Conservation (phyloP, 176 grass and related monocot species). For the Musa beccarii region DNA sequence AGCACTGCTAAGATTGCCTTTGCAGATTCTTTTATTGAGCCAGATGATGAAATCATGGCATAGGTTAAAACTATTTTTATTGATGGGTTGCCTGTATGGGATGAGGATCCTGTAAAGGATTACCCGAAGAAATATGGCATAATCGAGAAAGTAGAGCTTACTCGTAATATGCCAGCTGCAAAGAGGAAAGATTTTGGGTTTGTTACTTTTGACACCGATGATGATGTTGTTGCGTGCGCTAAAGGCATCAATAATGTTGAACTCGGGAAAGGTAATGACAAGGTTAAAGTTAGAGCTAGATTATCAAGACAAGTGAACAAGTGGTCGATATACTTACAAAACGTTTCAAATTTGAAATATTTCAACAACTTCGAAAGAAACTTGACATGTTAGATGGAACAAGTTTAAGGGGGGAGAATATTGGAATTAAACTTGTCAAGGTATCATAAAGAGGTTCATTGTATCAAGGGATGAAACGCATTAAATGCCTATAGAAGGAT, state of each 20-base stretch:
- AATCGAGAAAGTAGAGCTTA: constrained; percentile 85
- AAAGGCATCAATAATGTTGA: constrained; percentile 2
- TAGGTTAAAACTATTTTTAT: constrained; percentile 95
- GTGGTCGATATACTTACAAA: too few species aligned
- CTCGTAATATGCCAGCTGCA: constrained; percentile 87
- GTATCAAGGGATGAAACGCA: too few species aligned
- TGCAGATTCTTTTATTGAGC: constrained; percentile 70
- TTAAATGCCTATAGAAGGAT: too few species aligned
- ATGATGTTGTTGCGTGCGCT: constrained; percentile 52
- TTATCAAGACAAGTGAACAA: constrained; percentile 39
- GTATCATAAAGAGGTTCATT: too few species aligned
- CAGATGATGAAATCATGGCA: constrained; percentile 87
- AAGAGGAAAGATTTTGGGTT: constrained; percentile 97
- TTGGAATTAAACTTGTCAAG: too few species aligned
- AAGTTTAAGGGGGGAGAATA: too few species aligned
- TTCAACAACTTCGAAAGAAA: too few species aligned
- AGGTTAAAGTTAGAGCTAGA: constrained; percentile 63
- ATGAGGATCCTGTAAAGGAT: constrained; percentile 72
- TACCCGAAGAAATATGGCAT: constrained; percentile 82
- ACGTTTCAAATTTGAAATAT: too few species aligned
- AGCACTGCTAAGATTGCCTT: constrained; percentile 85
- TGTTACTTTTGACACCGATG: constrained; percentile 87
- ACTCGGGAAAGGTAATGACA: background rate
- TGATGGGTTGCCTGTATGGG: constrained; percentile 74
- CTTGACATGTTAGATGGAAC: too few species aligned